Conservation (phyloP, 2,329 filamentous ascomycete species). For the Gliomastix tumulicola region DNA sequence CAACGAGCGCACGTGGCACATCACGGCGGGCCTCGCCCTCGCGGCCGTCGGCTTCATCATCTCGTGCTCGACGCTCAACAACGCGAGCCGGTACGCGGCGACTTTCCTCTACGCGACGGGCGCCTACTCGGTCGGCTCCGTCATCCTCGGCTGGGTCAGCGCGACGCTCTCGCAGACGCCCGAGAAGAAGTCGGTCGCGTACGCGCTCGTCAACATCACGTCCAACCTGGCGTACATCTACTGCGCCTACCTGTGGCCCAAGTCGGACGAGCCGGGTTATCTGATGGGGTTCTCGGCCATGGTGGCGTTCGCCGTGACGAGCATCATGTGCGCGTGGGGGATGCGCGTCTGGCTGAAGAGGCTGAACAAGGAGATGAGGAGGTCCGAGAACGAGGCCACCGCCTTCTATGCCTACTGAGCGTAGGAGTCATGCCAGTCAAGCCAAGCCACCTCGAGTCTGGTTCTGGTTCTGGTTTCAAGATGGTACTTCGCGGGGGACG, state of each 20-base stretch:
- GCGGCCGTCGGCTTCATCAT: slow-evolving; percentile 14
- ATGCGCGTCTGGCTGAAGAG: slow-evolving; percentile 9
- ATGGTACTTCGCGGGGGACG: too few relatives aligned
- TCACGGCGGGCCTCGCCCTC: slow-evolving; percentile 6
- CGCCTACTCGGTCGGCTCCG: slow-evolving; percentile 6
- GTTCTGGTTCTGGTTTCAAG: too few relatives aligned
- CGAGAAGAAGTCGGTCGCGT: slow-evolving; percentile 10
- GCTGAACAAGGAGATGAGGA: slow-evolving; percentile 13
- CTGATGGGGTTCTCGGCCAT: slow-evolving; percentile 21
- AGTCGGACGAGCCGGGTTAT: slow-evolving; percentile 26
- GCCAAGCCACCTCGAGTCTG: too few relatives aligned
- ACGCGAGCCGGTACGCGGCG: slow-evolving; percentile 1
- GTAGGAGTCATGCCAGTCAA: too few relatives aligned
- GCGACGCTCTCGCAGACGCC: slow-evolving; percentile 9
- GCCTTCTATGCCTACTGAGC: slow-evolving; percentile 13
- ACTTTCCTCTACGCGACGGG: slow-evolving; percentile 5
- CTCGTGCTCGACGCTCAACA: slow-evolving; percentile 8
- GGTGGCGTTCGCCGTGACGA: slow-evolving; percentile 8
- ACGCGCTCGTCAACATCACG: slow-evolving; percentile 5
- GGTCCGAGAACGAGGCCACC: slow-evolving; percentile 9
- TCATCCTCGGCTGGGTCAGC: slow-evolving; percentile 10
- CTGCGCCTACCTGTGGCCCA: slow-evolving; percentile 30
- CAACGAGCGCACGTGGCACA: slow-evolving; percentile 11
- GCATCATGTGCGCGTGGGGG: slow-evolving; percentile 2
- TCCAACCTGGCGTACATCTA: slow-evolving; percentile 25